Evolutionary conservation across 257 asterid genomes (phyloP).

Genomic region (Solanum rostratum): DNA sequence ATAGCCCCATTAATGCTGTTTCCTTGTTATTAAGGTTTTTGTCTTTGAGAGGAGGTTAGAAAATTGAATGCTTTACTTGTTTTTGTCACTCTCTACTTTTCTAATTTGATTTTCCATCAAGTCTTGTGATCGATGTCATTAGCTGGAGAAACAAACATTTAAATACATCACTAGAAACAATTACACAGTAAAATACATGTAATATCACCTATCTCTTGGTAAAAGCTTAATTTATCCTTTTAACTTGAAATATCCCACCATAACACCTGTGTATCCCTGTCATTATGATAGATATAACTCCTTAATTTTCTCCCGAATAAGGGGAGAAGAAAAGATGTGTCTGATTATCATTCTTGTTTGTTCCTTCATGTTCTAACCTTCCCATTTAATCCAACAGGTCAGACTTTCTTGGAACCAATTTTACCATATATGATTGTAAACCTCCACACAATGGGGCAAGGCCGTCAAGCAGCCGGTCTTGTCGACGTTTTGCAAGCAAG

Average conservation of each 20-base stretch:
- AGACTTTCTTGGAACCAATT: constrained; percentile 86
- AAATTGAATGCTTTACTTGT: background rate
- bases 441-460: constrained; percentile 75
- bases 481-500: constrained; percentile 76
- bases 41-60: background rate
- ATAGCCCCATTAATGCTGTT: background rate
- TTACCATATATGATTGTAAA: constrained; percentile 71
- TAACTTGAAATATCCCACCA: background rate
- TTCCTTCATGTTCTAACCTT: background rate
- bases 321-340: background rate
- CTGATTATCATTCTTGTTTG: background rate
- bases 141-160: background rate
- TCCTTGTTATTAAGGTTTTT: background rate
- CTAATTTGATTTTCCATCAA: background rate
- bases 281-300: background rate
- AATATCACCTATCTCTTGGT: background rate
- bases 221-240: background rate
- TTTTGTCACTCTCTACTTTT: background rate
- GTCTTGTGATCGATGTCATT: background rate
- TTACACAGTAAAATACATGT: background rate
- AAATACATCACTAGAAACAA: background rate
- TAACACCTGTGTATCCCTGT: background rate
- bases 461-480: constrained; percentile 59
- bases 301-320: background rate
- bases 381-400: constrained; percentile 35